phyloP scores from a whole-genome alignment of 2,329 filamentous ascomycete species.

The Neonectria magnoliae region DNA sequence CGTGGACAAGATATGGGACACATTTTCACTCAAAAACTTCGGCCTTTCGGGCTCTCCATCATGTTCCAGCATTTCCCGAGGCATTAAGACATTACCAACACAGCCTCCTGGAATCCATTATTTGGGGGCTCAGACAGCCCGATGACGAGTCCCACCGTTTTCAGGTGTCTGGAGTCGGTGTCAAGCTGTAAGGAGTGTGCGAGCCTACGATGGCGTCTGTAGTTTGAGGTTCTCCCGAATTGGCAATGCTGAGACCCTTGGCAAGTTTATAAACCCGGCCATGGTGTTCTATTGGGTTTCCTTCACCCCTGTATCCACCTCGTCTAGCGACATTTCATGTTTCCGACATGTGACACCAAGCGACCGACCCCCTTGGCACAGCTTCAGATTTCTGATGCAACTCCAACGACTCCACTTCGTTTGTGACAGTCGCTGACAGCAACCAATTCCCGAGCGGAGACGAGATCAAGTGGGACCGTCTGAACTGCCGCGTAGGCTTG shows the following conservation, averaged over 20 bases:
- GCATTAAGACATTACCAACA: slow-evolving; percentile 1
- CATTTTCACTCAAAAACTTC: not conserved
- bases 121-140: not conserved
- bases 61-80: not conserved
- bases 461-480: not conserved
- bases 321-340: slow-evolving; percentile 10
- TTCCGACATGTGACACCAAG: slow-evolving; percentile 14
- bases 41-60: not conserved
- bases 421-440: not conserved
- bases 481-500: not conserved
- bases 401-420: not conserved
- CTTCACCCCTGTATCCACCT: not conserved
- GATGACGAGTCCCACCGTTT: slow-evolving; percentile 17
- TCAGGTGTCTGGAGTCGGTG: slow-evolving; percentile 19
- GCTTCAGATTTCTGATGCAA: not conserved
- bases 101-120: not conserved
- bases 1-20: not conserved
- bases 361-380: slow-evolving; percentile 6
- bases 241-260: slow-evolving; percentile 4
- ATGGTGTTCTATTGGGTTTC: not conserved
- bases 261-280: not conserved
- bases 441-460: not conserved
- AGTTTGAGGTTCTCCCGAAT: slow-evolving; percentile 13
- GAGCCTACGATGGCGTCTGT: not conserved
- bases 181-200: slow-evolving; percentile 8